Evolutionary conservation across 306 rosid genomes (phyloP), one percentile per base, ranked within the genome.

Genomic region (Quillaja saponaria): DNA sequence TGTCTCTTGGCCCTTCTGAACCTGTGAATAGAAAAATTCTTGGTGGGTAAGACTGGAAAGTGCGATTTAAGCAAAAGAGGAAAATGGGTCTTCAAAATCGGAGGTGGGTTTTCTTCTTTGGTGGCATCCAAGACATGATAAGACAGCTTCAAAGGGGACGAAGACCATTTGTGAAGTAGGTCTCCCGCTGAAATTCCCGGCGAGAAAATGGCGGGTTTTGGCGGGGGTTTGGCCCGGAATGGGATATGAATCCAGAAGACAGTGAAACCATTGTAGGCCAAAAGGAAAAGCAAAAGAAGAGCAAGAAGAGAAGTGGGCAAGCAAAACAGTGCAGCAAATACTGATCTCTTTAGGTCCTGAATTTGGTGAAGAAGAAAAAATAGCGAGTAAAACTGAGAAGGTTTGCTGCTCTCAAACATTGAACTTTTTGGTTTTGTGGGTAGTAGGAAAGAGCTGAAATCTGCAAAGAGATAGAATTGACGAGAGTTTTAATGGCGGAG

Each of bases 221-320:
- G 65, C 0, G 65, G 25, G 14, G 72, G 6, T 10, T 69, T 71
- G 55, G 68, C 31, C 49, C 69, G 58, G 55, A 82, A 71, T 33
- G 96, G 90, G 25, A 70, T 35, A 33, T 40, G 77, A 71, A 86
- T 3, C 25, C 10, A 71, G 80, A 86, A 86, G 12, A 76, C 72
- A 3, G 78, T 60, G 76, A 80, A 73, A 66, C 69, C 90, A 56
- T 88, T 88, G 82, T 79, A 88, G 58, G 78, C 61, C 15, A 92
- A 53, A 25, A 88, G 85, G 31, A 82, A 49, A 64, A 88, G 82
- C 31, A 88, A 78, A 59, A 84, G 47, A 16, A 88, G 66, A 48
- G 79, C 86, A 9, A 82, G 77, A 28, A 81, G 61, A 10, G 92
- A 69, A 9, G 76, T 69, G 59, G 90, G 94, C n/a, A 84, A 34